Evolutionary conservation across 1,139 yeast genomes (phyloP), one percentile per base, ranked within the genome.

Genomic region (Dujonia santamariae): DNA sequence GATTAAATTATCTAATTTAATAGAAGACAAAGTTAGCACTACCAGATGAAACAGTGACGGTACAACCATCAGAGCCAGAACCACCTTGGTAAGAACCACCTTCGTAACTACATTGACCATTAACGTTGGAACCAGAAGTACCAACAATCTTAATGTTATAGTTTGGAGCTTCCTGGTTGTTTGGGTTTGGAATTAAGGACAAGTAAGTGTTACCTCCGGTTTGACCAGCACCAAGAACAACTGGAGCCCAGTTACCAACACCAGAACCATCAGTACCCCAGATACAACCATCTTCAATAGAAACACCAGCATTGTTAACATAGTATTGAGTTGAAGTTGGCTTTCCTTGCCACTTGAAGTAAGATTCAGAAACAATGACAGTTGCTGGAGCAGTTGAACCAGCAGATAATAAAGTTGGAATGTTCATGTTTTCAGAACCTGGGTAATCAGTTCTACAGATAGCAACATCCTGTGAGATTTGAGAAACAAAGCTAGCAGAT

Each of bases 371-470:
- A 56, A 80, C 77, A 42, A 82, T 88, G 45, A 79, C 84, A 34
- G 87, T 69, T 43, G 79, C 72, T 40, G 81, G 80, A 40, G 72
- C 63, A 36, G 72, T 53, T 25, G 64, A 52, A 46, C 87, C 87
- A 35, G 79, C 79, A 33, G 61, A 54, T 46, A 84, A 81, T 53
- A 75, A 73, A 40, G 90, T 80, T 61, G 94, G 92, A 44, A 83
- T 72, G 56, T 76, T 85, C 94, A 84, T 84, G 67, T 82, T 83
- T 69, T 84, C 94, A 40, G 92, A 78, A 68, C 92, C 92, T 56
- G 94, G 92, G 67, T 84, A 84, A 61, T 84, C 94, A 43, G 94
- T 84, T 76, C 90, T 79, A 65, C 94, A 84, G 46, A 84, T 72
- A 37, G 92, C 85, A 50, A 83, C 85, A 32, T 72, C 69, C 44